Percentiles rank a stretch among this genome's conserved stretches.
phyloP scores from a whole-genome alignment of 352 stramenopile genomes.

The Globisporangium abappressorium region DNA sequence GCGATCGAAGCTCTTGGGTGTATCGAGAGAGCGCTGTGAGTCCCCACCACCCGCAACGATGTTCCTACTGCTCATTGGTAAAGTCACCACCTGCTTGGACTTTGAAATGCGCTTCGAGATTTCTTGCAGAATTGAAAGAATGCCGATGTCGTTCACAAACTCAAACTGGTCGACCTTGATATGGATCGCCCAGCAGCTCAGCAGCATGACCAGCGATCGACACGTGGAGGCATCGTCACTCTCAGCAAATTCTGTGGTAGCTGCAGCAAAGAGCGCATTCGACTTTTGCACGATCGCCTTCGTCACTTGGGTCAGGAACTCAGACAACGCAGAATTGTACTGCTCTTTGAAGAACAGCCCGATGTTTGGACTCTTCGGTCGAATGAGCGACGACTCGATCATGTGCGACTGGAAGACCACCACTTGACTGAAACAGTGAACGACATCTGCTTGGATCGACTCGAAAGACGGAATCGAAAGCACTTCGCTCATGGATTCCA shows the following conservation, averaged over 20 bases:
- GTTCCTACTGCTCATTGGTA: background rate
- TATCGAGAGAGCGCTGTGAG: conserved; percentile 1
- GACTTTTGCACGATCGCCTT: conserved; percentile 36
- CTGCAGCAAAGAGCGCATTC: conserved; percentile 2
- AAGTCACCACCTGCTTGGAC: background rate
- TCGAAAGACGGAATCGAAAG: conserved; percentile 40
- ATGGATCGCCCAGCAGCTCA: conserved; percentile 41
- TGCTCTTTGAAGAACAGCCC: conserved; percentile 36
- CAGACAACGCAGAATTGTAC: conserved; percentile 25
- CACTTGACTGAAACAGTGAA: conserved; percentile 48
- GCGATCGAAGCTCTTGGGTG: background rate
- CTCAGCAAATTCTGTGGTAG: background rate
- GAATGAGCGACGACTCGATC: background rate
- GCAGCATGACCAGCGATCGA: conserved; percentile 23
- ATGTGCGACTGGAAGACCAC: conserved; percentile 34
- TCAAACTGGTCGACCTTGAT: conserved; percentile 43
- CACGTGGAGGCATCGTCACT: background rate
- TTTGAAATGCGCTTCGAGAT: conserved; percentile 14
- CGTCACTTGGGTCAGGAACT: conserved; percentile 36
- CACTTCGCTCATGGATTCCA: conserved; percentile 47
- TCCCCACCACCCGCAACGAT: background rate
- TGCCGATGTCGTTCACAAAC: conserved; percentile 48
- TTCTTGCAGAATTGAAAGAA: conserved; percentile 37
- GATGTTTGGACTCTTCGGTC: conserved; percentile 12
- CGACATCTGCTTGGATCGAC: conserved; percentile 47